phyloP scores from a whole-genome alignment of 1,284 basidiomycete genomes.

The Puccinia polysora region DNA sequence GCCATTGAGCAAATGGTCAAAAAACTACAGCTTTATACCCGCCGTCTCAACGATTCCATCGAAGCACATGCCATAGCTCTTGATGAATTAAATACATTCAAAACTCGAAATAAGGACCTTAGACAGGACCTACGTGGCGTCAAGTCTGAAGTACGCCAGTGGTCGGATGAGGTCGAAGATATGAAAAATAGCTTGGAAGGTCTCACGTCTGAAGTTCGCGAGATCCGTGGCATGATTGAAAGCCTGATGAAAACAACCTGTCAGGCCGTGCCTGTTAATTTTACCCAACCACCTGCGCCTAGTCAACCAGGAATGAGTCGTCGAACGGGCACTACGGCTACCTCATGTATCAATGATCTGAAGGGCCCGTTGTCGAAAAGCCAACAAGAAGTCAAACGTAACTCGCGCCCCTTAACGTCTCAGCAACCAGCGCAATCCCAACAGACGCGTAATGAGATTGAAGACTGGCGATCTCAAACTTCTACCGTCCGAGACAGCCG shows the following conservation, averaged over 20 bases:
- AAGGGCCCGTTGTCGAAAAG: constrained; percentile 22
- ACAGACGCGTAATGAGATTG: constrained; percentile 18
- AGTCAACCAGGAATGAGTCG: constrained; percentile 23
- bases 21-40: constrained; percentile 21
- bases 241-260: not conserved
- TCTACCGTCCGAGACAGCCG: constrained; percentile 22
- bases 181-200: constrained; percentile 34
- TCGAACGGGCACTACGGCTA: constrained; percentile 4
- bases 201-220: constrained; percentile 30
- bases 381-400: constrained; percentile 26
- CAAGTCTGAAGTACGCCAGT: constrained; percentile 19
- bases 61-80: constrained; percentile 36
- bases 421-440: constrained; percentile 18
- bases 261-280: not conserved
- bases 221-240: constrained; percentile 33
- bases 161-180: constrained; percentile 26
- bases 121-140: constrained; percentile 25
- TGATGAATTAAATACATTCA: constrained; percentile 33
- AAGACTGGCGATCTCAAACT: constrained; percentile 41
- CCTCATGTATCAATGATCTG: not conserved
- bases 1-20: constrained; percentile 21
- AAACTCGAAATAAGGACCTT: constrained; percentile 10
- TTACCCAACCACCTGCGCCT: not conserved
- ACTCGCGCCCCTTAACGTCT: not conserved
- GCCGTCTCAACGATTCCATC: constrained; percentile 22